Base-by-base conservation (phyloP, 352 stramenopile species). In the Phytophthora nicotianae region DNA sequence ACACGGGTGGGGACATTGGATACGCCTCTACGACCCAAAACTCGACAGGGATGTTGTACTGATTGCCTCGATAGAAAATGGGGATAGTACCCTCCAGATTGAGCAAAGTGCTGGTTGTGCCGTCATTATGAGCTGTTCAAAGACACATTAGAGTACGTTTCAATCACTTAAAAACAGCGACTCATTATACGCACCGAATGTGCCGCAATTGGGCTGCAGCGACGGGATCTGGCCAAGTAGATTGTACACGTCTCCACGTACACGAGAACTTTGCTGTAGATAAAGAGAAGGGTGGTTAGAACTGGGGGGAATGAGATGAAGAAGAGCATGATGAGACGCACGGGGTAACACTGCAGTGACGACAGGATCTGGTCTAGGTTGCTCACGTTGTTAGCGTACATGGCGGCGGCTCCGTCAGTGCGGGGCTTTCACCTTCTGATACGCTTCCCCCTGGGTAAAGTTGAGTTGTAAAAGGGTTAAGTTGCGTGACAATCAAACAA, bases 1-100 rank as follows among this genome's bases (percentile, higher is more conserved):
- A 94, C 46, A 96, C 86, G 1, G 89, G 88, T 21, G 89, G 78
- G 3, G 82, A 55, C 59, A 90, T 72, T 0, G 89, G 89, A 69
- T 96, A 97, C 26, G 74, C 83, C 62, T 95, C 83, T 7, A 89
- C 81, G 42, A 97, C 76, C 89, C 89, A 96, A 38, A 97, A 88
- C 66, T 93, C 83, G 32, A 97, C 80, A 0, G 89, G 89, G 61
- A 97, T 97, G 53, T 97, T 97, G 79, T 97, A 97, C 63, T 96
- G 88, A 57, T 90, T 95, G 45, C 81, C 69, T 7, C 86, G 68
- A 57, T 96, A 97, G 68, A 95, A 96, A 58, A 97, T 97, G 10
- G 88, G 87, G 68, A 97, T 96, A n/a, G 89, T 97, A 41, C 89
- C 89, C 40, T 89, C 82, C 6, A 96, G 71, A 56, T 93, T 88